Evolutionary conservation across 2,329 filamentous ascomycete genomes (phyloP).

Genomic region (Ceratocystis lukuohia): DNA sequence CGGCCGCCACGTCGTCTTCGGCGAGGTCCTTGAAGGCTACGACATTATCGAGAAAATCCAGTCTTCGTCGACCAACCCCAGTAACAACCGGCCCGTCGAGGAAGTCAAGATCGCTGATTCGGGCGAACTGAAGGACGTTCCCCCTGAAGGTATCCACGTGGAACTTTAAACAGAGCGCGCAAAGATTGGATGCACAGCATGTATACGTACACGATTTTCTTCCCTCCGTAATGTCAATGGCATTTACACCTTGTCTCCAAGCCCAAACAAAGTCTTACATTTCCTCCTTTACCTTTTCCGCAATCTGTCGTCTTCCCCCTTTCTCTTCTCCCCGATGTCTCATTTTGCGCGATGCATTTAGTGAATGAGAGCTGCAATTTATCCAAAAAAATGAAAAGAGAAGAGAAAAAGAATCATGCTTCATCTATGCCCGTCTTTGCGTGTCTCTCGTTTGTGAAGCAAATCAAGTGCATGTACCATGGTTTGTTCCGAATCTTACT

Average conservation of each 20-base stretch:
- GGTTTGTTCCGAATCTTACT: conserved; percentile 10
- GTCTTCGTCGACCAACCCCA: conserved; percentile 46
- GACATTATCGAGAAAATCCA: conserved; percentile 70
- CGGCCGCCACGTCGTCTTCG: conserved; percentile 74
- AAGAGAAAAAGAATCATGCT: not conserved
- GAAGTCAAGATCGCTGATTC: conserved; percentile 67
- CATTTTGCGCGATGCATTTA: conserved; percentile 4
- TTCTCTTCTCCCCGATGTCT: not conserved
- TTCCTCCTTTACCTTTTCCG: not conserved
- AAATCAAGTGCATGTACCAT: not conserved
- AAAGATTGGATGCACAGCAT: conserved; percentile 5
- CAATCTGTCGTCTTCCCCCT: not conserved
- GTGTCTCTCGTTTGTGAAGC: conserved; percentile 9
- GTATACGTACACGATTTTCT: not conserved
- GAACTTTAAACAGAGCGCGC: conserved; percentile 51
- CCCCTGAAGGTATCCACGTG: conserved; percentile 83
- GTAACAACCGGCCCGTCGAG: conserved; percentile 54
- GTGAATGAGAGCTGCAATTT: not conserved
- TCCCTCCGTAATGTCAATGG: not conserved
- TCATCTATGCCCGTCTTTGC: conserved; percentile 5
- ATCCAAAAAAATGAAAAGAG: not conserved
- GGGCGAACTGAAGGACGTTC: conserved; percentile 62
- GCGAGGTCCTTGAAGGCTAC: conserved; percentile 77
- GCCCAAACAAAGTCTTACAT: not conserved
- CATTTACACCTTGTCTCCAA: not conserved